These are phyloP conservation scores for Coemansia sp. DNA, from an alignment of 192 early-diverging fungal genomes.

Conservation along the genomic window DNA sequence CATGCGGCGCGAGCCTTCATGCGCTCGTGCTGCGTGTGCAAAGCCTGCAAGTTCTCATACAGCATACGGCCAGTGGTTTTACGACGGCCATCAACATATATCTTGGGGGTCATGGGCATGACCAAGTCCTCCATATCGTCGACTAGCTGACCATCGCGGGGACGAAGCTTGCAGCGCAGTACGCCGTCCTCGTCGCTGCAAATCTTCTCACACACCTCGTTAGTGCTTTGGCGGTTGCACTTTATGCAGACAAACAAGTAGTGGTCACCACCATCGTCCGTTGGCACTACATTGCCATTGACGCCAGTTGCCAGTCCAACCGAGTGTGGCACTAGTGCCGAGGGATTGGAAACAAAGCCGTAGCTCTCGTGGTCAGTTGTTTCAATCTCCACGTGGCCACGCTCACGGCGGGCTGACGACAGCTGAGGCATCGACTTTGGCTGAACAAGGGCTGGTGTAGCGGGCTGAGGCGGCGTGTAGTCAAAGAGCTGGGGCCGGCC, in stretches of 20 bases:
- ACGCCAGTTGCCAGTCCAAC: background rate
- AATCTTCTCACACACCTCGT: slow-evolving; percentile 57
- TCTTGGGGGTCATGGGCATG: slow-evolving; percentile 54
- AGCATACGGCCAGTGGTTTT: slow-evolving; percentile 58
- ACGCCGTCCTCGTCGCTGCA: slow-evolving; percentile 57
- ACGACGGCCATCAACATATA: slow-evolving; percentile 45
- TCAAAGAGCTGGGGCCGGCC: slow-evolving; percentile 50
- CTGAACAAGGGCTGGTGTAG: background rate
- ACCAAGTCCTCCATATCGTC: slow-evolving; percentile 58
- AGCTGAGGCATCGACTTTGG: background rate
- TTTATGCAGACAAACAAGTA: slow-evolving; percentile 57
- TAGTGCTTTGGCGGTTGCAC: slow-evolving; percentile 55
- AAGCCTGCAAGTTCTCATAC: slow-evolving; percentile 50
- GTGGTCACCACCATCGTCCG: slow-evolving; percentile 24
- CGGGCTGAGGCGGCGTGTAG: slow-evolving; percentile 32
- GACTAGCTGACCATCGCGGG: slow-evolving; percentile 39
- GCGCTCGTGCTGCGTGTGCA: slow-evolving; percentile 53
- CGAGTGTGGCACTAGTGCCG: slow-evolving; percentile 27
- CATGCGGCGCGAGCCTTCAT: slow-evolving; percentile 49
- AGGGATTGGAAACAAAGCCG: slow-evolving; percentile 51
- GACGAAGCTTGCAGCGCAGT: slow-evolving; percentile 49
- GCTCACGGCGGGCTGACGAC: slow-evolving; percentile 21
- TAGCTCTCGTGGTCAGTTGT: slow-evolving; percentile 46
- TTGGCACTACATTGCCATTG: background rate
- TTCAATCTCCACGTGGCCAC: slow-evolving; percentile 50